phyloP scores from a whole-genome alignment of 2,329 filamentous ascomycete genomes.

The Botrytis medusae region DNA sequence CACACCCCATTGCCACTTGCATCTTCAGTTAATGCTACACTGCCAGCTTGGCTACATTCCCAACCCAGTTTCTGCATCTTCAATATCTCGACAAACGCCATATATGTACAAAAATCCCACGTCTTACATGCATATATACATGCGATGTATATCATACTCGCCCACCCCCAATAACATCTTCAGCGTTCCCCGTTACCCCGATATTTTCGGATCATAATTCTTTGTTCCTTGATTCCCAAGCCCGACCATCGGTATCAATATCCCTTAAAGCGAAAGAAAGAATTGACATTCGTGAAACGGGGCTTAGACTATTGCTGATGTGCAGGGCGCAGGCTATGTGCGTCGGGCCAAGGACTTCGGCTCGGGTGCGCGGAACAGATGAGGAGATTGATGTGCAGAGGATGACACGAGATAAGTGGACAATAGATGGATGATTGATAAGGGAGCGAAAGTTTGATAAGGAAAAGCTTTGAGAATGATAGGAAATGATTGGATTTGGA shows the following conservation, averaged over 20 bases:
- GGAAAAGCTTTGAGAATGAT: background rate
- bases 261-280: background rate
- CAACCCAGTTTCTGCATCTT: background rate
- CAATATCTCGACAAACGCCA: background rate
- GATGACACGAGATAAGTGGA: background rate
- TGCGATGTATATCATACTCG: background rate
- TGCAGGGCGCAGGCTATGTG: background rate
- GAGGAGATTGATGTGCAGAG: background rate
- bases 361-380: background rate
- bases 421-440: background rate
- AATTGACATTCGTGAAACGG: background rate
- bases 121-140: background rate
- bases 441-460: background rate
- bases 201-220: background rate
- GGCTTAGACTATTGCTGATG: background rate
- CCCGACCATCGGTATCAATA: background rate
- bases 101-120: background rate
- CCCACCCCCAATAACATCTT: background rate
- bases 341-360: background rate
- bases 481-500: background rate
- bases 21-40: too few relatives aligned
- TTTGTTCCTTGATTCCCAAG: background rate
- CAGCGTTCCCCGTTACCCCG: background rate
- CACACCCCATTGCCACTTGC: background rate
- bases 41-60: background rate